phyloP scores from a whole-genome alignment of 2,329 filamentous ascomycete species.

The Verticillium nonalfalfae region DNA sequence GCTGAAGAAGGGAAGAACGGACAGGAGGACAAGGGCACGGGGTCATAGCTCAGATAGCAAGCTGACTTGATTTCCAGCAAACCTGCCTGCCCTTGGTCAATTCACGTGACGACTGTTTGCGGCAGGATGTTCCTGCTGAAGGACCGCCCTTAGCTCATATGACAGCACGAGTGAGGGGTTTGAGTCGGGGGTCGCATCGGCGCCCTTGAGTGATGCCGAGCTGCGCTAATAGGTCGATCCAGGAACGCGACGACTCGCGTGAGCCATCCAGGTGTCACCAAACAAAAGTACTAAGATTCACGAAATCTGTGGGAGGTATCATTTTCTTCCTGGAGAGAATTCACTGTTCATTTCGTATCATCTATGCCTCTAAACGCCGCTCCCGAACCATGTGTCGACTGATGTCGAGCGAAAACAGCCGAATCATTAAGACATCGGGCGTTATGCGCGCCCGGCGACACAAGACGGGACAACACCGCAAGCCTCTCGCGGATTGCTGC shows the following conservation, averaged over 20 bases:
- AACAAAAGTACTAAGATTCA: neutral
- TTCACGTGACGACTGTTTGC: too few species aligned
- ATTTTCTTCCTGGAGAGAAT: neutral
- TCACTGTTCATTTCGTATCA: neutral
- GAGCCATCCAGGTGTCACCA: neutral
- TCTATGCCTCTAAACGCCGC: slow-evolving; percentile 15
- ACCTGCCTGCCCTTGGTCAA: neutral
- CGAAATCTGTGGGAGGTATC: too few species aligned
- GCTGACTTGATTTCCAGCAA: neutral
- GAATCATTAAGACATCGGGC: slow-evolving; percentile 2
- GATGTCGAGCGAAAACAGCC: slow-evolving; percentile 1
- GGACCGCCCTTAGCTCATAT: neutral
- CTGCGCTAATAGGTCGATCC: neutral
- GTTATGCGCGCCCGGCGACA: neutral
- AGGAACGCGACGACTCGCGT: neutral
- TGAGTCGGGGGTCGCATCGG: neutral
- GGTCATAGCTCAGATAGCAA: neutral
- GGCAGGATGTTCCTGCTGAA: neutral
- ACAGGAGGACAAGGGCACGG: neutral
- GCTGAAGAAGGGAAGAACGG: slow-evolving; percentile 15
- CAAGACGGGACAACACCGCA: neutral
- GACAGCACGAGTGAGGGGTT: neutral
- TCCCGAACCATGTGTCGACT: neutral
- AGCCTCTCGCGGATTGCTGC: neutral
- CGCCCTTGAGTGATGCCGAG: neutral